Base-by-base conservation (phyloP, 2,329 filamentous ascomycete genomes). In the Alternaria angustiovoidea region DNA sequence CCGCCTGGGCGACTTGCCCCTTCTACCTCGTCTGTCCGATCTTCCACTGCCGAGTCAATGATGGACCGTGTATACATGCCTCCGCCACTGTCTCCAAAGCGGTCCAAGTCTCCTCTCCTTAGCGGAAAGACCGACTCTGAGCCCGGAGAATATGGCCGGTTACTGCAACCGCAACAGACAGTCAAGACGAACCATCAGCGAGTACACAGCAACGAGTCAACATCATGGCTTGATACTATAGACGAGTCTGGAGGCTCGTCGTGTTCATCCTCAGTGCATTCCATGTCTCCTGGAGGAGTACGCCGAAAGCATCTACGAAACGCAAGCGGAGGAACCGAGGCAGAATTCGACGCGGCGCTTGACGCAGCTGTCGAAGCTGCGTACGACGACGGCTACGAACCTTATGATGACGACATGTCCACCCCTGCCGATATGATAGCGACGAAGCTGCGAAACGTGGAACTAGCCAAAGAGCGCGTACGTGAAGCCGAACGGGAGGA, bases 291-390 rank as follows among this genome's bases (percentile, higher is more conserved):
- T 1, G 92, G 90, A 1, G 80, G 89, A 59, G 86, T 88, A 43
- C 85, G 87, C 62, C 85, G 90, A 64, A 92, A 90, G 71, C 89
- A 91, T 65, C 86, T 92, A 54, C 87, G 90, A 49, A 84, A 84
- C 36, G 75, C 85, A 3, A 94, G 91, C 65, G 89, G 88, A 44
- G 88, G 86, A 30, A 95, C 92, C 0, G 92, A 96, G 75, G 90
- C 92, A 7, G 94, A 97, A 73, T 97, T 98, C 67, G 94, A 97
- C 78, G 93, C 93, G 8, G 95, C 95, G 4, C 84, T 98, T 43
- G 94, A 98, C 80, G 94, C 94, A 24, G 95, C 95, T 14, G 94
- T 98, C 8, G 95, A 98, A 78, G 94, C 94, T 51, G 95, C 94
- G 5, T 99, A 98, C 76, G 91, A 97, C 75, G 93, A 97, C 64